phyloP scores from a whole-genome alignment of 2,329 filamentous ascomycete genomes.

The Raffaelea arxii region DNA sequence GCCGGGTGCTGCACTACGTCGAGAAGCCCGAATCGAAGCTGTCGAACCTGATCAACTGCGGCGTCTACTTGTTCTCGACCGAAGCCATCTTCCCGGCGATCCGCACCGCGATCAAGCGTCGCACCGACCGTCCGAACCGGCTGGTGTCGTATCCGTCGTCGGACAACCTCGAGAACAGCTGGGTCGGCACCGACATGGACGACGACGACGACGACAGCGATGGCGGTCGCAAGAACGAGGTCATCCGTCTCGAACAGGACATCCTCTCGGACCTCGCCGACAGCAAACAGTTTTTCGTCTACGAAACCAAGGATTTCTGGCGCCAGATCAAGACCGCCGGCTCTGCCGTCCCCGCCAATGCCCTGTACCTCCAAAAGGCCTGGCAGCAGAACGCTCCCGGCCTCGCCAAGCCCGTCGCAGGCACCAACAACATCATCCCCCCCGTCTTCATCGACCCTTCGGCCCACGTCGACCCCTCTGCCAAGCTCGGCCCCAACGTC shows the following conservation, averaged over 20 bases:
- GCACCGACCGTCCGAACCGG: constrained; percentile 72
- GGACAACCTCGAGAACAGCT: constrained; percentile 73
- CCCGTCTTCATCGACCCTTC: constrained; percentile 94
- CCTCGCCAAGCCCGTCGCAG: constrained; percentile 72
- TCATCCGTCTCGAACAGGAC: constrained; percentile 93
- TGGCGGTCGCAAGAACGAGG: constrained; percentile 59
- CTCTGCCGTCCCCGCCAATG: constrained; percentile 92
- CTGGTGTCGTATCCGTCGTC: constrained; percentile 92
- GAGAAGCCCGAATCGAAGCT: constrained; percentile 98
- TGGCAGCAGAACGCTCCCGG: constrained; percentile 75
- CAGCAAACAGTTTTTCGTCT: constrained; percentile 95
- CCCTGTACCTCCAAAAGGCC: constrained; percentile 90
- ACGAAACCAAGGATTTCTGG: constrained; percentile 99
- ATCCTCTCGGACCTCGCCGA: constrained; percentile 92
- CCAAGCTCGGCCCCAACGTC: constrained; percentile 94
- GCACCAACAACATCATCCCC: constrained; percentile 83
- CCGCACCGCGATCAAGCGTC: constrained; percentile 87
- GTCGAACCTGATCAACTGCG: constrained; percentile 98
- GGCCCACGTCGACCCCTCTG: constrained; percentile 82
- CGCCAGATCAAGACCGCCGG: constrained; percentile 99
- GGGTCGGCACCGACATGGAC: constrained; percentile 40
- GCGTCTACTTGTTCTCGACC: constrained; percentile 93
- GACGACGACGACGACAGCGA: constrained; percentile 52
- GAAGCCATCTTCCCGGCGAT: constrained; percentile 97
- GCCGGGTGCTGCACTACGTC: constrained; percentile 95